These are phyloP conservation scores for Gillenia trifoliata DNA, from an alignment of 306 rosid species.

Conservation along the genomic window DNA sequence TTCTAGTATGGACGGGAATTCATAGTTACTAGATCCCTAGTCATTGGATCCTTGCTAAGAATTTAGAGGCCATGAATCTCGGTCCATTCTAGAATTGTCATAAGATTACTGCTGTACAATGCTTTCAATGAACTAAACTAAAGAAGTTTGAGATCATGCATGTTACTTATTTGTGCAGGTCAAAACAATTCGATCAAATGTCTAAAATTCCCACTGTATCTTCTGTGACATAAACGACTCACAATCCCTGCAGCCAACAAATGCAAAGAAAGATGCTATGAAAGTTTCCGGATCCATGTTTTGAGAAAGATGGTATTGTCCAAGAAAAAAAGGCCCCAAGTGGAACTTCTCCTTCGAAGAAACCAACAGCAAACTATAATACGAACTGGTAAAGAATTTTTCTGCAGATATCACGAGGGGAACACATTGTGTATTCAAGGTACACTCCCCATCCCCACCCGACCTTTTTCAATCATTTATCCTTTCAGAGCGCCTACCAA, in stretches of 20 bases:
- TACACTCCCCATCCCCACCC: conserved; percentile 1
- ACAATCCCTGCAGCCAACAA: background rate
- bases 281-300: background rate
- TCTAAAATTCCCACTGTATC: background rate
- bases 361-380: conserved; percentile 30
- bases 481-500: background rate
- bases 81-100: too few species aligned
- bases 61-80: too few species aligned
- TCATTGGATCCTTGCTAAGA: too few species aligned
- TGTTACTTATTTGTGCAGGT: background rate
- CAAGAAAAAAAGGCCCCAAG: conserved; percentile 7
- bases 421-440: conserved; percentile 1
- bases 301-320: background rate
- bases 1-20: too few species aligned
- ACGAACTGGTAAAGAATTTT: conserved; percentile 9
- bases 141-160: background rate
- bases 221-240: background rate
- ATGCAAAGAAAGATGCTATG: background rate
- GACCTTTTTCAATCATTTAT: conserved; percentile 3
- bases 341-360: background rate
- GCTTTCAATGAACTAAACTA: background rate
- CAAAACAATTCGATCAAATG: background rate
- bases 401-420: conserved; percentile 19
- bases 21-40: too few species aligned
- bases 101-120: too few species aligned